Base-by-base conservation (phyloP, 768 basidiomycete genomes). In the Termitomyces sp. region DNA sequence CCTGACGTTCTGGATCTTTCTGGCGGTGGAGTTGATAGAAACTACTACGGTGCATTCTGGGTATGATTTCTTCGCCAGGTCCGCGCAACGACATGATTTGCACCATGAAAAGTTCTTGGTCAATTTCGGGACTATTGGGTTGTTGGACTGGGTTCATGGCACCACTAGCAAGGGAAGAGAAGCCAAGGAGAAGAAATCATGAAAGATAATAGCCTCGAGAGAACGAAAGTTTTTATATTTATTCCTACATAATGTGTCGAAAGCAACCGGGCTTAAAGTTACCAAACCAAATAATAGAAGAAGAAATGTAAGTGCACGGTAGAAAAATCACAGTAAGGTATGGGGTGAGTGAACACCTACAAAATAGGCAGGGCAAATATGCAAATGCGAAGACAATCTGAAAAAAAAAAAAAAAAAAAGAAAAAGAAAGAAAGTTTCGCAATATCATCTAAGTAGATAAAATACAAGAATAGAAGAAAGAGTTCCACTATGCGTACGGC, bases 21-120 rank as follows among this genome's bases (percentile, higher is more conserved):
- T 69, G 19, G 66, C 62, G 5, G 11, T 62, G 11, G 58, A 62
- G 49, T 53, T 70, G 40, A 35, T 63, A 15, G 63, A 67, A 54
- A 67, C 66, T n/a, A 52, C 65, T 0, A 67, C 64, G 4, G 66
- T 70, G 35, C 68, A 69, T 55, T 64, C 62, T 1, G 69, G 69
- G 21, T 66, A 64, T 45, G 64, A 68, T 45, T 69, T 68, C 58
- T 64, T 65, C 24, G 61, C 46, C 2, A 62, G 63, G 3, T 55
- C 55, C 24, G 66, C 66, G 24, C 59, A 52, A 45, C 62, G 47
- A 24, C 68, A 68, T 57, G 68, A 69, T 59, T 45, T 59, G 40
- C 68, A 69, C 50, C 68, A 69, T 51, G 66, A 69, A 52, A 60
- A 47, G n/a, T 69, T 66, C 28, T 42, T 58, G 53, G 62, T 66